Evolutionary conservation across 2,329 filamentous ascomycete species (phyloP).

Genomic region (Aspergillus intermedius): DNA sequence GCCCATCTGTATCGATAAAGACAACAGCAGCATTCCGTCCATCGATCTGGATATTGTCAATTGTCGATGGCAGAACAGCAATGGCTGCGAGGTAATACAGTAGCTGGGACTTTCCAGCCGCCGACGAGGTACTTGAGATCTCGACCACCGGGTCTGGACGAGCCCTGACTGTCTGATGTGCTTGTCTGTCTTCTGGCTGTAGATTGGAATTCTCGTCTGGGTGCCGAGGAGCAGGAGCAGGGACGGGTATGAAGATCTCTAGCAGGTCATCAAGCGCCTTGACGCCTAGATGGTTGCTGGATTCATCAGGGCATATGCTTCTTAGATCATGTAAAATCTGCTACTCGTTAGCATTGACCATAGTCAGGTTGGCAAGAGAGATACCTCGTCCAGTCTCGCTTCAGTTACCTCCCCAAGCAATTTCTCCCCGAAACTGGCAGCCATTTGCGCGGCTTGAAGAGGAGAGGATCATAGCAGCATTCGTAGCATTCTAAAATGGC

Average conservation of each 20-base stretch:
- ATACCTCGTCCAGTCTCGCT: conserved; percentile 47
- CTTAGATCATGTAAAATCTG: conserved; percentile 27
- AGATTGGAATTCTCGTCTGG: conserved; percentile 6
- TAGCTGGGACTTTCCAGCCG: conserved; percentile 53
- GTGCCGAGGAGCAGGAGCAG: conserved; percentile 3
- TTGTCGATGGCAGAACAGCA: conserved; percentile 43
- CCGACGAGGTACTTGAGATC: conserved; percentile 46
- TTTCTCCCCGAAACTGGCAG: conserved; percentile 44
- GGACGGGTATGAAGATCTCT: conserved; percentile 27
- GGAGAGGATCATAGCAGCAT: neutral
- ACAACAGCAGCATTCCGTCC: conserved; percentile 48
- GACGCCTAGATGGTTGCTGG: conserved; percentile 34
- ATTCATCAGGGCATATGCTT: conserved; percentile 17
- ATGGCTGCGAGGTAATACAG: conserved; percentile 51
- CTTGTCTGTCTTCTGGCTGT: conserved; percentile 3
- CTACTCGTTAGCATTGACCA: neutral
- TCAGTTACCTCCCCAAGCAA: conserved; percentile 48
- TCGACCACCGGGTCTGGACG: conserved; percentile 43
- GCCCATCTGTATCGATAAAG: conserved; percentile 51
- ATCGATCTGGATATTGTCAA: conserved; percentile 25
- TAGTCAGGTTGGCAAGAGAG: conserved; percentile 6
- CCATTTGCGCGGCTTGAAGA: conserved; percentile 13
- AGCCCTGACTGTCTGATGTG: neutral
- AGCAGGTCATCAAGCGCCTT: conserved; percentile 42
- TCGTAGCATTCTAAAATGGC: neutral